Base-by-base conservation (phyloP, 106 monocot species). In the Dendrobium officinale region DNA sequence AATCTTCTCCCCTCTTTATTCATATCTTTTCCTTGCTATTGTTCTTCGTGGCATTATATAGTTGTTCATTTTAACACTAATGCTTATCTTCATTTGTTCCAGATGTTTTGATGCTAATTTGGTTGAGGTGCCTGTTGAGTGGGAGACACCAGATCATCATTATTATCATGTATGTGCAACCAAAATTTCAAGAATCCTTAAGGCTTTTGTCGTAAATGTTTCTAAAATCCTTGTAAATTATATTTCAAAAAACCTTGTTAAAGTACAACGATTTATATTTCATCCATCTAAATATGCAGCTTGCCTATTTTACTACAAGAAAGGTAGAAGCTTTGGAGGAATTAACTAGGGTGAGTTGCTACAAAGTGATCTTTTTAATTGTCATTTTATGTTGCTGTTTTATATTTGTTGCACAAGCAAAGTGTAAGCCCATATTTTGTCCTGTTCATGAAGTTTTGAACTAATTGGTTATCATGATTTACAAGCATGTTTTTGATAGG, bases 31-130 rank as follows among this genome's bases (percentile, higher is more conserved):
- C 37, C 15, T 11, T 33, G 33, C 15, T 37, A 11, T 13, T 68
- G 10, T 70, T 3, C 33, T 70, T 70, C 20, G 4, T 61, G 33
- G 33, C 31, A 51, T 51, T 3, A 70, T 70, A 27, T 17, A 9
- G 22, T 61, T 61, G 22, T 61, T 22, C 61, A 70, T 70, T 13
- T 70, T 33, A 70, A 66, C 64, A 8, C n/a, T 24, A 22, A 10
- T 27, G 64, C 64, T 66, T 70, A 70, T 70, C 15, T 75, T 77
- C 27, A 24, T 29, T 77, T 80, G 9, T 82, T 83, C 7, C 75
- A 99, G 98, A 84, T 99, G 98, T 64, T 77, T 49, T 85, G 98
- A 99, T 85, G 92, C 92, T 17, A 99, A 95, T 70, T 31, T 99
- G 78, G 82, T 95, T 67, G 92, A 79, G 55, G 84, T 99, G 64